Evolutionary conservation across 2,329 filamentous ascomycete species (phyloP).

Genomic region (Orbilia javanica): DNA sequence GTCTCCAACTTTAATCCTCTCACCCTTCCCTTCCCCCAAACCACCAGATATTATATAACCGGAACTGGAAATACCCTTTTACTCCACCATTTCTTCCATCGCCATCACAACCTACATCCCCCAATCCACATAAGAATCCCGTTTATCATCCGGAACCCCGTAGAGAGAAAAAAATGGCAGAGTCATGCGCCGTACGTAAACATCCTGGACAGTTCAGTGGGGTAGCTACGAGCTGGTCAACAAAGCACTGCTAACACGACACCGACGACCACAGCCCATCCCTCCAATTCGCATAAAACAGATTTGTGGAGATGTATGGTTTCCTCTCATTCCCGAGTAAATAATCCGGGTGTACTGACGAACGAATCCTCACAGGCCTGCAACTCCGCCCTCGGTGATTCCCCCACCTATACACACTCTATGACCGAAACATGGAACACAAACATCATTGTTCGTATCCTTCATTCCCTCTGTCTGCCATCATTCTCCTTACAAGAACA

Average conservation of each 20-base stretch:
- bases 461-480: constrained; percentile 6
- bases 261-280: constrained; percentile 73
- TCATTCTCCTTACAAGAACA: too few species aligned
- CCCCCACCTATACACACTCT: constrained; percentile 86
- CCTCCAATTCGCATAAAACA: constrained; percentile 82
- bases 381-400: constrained; percentile 78
- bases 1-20: constrained; percentile 16
- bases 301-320: constrained; percentile 82
- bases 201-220: constrained; percentile 15
- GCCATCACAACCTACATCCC: neutral
- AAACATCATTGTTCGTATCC: constrained; percentile 82
- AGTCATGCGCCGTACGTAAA: constrained; percentile 47
- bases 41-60: too few species aligned
- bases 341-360: constrained; percentile 33
- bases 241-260: constrained; percentile 10
- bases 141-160: neutral
- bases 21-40: neutral
- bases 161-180: constrained; percentile 53
- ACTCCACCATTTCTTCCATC: neutral
- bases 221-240: too few species aligned
- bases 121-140: neutral
- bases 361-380: constrained; percentile 75
- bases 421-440: constrained; percentile 91
- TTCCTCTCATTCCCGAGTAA: constrained; percentile 20
- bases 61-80: constrained; percentile 1